A percentile compares a stretch with the other conserved stretches of the same genome.
Evolutionary conservation across 2,329 filamentous ascomycete species (phyloP).

Genomic region (Apiospora saccharicola): DNA sequence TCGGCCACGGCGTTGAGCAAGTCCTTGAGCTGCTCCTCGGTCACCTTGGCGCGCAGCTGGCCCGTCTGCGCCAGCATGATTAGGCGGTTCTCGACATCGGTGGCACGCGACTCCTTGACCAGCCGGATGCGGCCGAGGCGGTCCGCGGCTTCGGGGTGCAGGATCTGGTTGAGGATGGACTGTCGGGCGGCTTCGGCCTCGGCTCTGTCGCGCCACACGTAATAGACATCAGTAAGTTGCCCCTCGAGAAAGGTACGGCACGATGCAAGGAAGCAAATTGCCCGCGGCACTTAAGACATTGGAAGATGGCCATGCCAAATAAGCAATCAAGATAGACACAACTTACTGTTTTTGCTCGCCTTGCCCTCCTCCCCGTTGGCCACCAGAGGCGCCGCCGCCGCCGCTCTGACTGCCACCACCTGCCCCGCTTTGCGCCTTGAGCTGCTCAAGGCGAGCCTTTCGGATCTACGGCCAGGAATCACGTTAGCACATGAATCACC

Average conservation of each 20-base stretch:
- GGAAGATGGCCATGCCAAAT: neutral
- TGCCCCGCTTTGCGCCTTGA: constrained; percentile 74
- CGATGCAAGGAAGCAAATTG: constrained; percentile 1
- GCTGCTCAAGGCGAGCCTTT: constrained; percentile 90
- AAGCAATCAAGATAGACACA: neutral
- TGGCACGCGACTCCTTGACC: constrained; percentile 90
- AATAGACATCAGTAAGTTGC: neutral
- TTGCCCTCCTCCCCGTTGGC: constrained; percentile 54
- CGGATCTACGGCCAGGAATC: constrained; percentile 68
- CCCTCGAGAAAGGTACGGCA: too few relatives aligned
- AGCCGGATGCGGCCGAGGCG: constrained; percentile 92
- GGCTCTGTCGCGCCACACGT: constrained; percentile 32
- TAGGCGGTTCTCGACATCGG: constrained; percentile 89
- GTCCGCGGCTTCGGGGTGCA: constrained; percentile 92
- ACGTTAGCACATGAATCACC: neutral
- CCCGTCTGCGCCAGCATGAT: constrained; percentile 90
- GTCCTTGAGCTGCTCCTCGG: constrained; percentile 92
- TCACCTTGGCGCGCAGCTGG: constrained; percentile 87
- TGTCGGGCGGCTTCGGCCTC: constrained; percentile 74
- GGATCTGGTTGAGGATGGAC: constrained; percentile 87
- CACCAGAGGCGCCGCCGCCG: constrained; percentile 55
- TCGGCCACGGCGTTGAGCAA: constrained; percentile 86
- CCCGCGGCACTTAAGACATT: neutral
- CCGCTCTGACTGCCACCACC: constrained; percentile 54
- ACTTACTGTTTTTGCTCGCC: constrained; percentile 70